Evolutionary conservation across 1,284 basidiomycete genomes (phyloP), one percentile per base, ranked within the genome.

Genomic region (Cutaneotrichosporon dermatis): DNA sequence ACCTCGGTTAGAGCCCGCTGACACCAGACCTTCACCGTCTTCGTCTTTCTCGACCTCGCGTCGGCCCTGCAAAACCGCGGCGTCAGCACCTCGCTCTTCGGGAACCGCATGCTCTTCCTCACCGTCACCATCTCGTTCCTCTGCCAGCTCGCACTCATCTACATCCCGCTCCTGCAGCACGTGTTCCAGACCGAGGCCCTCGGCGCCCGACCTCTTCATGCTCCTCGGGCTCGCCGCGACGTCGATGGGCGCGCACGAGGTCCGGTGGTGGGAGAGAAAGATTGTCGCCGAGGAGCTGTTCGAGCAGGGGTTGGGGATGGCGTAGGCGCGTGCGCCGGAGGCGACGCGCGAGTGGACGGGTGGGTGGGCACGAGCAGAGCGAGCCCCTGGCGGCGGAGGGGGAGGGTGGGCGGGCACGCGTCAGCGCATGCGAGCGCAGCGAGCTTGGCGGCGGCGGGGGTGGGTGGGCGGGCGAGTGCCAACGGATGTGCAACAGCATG

Each of bases 1-100:
- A 25, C 25, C 25, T 25, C 25, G 25, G 25, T 25, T 25, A 25
- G 25, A 25, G 25, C 25, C 25, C 25, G 25, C 25, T 46, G n/a
- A 56, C 15, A 45, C 39, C 8, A 4, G 92, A 98, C 94, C 4
- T 99, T 99, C 76, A 91, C 92, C 13, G 89, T 86, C 72, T 98
- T 98, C 78, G 95, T 99, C 59, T 90, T 98, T 81, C 86, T 99
- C 60, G 95, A 98, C 78, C 85, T 99, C 43, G 89, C 92, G 1
- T 95, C 92, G 25, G 95, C 95, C 0, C 78, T 97, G 15, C 95
- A 98, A 76, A 96, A 92, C 76, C 88, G 95, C 49, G 92, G 93
- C 7, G 83, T 96, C 8, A 86, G 87, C 16, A 91, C 89, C 66
- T 85, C 85, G 8, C 72, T 92, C 33, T 81, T 84, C 59, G 85